Evolutionary conservation across 208 protist species (phyloP).

Genomic region (Lotmaria passim): DNA sequence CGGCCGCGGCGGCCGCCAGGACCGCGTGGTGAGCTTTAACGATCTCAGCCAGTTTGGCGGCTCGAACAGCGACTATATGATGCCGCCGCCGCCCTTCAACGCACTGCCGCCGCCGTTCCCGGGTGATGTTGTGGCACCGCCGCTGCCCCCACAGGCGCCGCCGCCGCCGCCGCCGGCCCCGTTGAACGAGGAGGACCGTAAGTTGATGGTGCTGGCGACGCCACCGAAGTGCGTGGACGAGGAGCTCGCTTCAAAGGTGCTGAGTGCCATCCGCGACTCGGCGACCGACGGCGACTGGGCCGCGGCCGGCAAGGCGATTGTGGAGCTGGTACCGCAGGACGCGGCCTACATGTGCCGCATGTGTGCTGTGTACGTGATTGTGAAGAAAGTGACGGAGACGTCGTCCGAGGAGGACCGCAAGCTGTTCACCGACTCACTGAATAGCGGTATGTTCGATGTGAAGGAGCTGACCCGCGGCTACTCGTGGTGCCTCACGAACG

Average conservation of each 20-base stretch:
- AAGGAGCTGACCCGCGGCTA: constrained; percentile 71
- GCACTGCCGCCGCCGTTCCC: constrained; percentile 29
- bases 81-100: constrained; percentile 28
- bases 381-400: constrained; percentile 52
- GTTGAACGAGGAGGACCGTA: constrained; percentile 70
- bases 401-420: constrained; percentile 57
- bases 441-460: constrained; percentile 57
- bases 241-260: constrained; percentile 51
- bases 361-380: constrained; percentile 69
- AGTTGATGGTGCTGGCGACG: constrained; percentile 62
- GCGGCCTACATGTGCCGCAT: constrained; percentile 49
- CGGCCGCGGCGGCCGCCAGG: constrained; percentile 33
- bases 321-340: constrained; percentile 54
- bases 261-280: constrained; percentile 71
- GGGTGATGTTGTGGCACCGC: constrained; percentile 10
- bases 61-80: constrained; percentile 32
- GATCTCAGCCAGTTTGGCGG: constrained; percentile 45
- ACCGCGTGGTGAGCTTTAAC: constrained; percentile 51
- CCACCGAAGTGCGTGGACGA: constrained; percentile 69
- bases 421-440: constrained; percentile 50
- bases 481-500: constrained; percentile 77
- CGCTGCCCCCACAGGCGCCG: constrained; percentile 17
- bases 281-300: constrained; percentile 56
- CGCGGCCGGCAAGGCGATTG: constrained; percentile 37
- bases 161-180: constrained; percentile 13